These are phyloP conservation scores for Aureobasidium leucospermi DNA, from an alignment of 2,329 filamentous ascomycete genomes.

Conservation along the genomic window DNA sequence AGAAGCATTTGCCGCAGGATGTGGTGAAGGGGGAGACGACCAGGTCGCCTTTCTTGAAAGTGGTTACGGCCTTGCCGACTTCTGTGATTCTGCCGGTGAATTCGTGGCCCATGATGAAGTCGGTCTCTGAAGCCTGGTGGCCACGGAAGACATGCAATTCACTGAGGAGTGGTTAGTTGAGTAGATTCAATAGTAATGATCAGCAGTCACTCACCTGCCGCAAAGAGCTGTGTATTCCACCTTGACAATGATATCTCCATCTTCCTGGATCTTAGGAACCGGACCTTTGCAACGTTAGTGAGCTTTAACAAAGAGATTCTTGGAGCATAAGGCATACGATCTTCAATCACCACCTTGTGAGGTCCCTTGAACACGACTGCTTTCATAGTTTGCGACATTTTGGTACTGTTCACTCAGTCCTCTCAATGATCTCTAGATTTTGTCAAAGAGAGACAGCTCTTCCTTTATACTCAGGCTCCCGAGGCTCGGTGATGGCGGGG, in stretches of 20 bases:
- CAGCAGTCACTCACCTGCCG: conserved; percentile 58
- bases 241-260: conserved; percentile 73
- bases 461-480: neutral
- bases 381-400: conserved; percentile 57
- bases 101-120: conserved; percentile 72
- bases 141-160: conserved; percentile 84
- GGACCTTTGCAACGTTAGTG: conserved; percentile 34
- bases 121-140: conserved; percentile 60
- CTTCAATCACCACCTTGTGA: conserved; percentile 64
- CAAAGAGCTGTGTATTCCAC: conserved; percentile 78
- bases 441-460: neutral
- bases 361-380: conserved; percentile 82
- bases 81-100: conserved; percentile 72
- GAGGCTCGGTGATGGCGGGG: conserved; percentile 11
- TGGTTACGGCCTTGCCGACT: conserved; percentile 59
- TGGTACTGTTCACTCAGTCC: neutral
- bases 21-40: conserved; percentile 78
- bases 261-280: conserved; percentile 63
- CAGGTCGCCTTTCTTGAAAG: conserved; percentile 65
- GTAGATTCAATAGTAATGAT: neutral
- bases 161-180: conserved; percentile 35
- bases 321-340: conserved; percentile 38
- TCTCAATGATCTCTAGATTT: neutral
- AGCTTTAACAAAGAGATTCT: neutral
- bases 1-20: conserved; percentile 74